These are phyloP conservation scores for Microcyclosporella mali DNA, from an alignment of 2,329 filamentous ascomycete genomes.

Conservation along the genomic window DNA sequence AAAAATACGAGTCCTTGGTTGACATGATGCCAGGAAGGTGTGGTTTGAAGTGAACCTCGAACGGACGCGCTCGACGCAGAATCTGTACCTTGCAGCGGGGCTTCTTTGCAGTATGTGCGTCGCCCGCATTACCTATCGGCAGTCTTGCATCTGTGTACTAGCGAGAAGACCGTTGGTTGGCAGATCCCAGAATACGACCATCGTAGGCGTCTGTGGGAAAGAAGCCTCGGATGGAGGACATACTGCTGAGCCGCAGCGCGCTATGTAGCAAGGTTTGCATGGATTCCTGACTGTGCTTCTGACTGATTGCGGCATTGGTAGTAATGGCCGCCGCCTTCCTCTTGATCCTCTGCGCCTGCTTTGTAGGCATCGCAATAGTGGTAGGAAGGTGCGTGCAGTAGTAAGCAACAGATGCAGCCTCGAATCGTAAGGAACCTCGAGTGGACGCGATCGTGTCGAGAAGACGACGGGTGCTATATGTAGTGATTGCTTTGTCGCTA, in stretches of 20 bases:
- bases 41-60: no score
- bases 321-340: constrained; percentile 16
- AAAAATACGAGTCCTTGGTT: no score
- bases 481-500: no score
- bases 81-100: constrained; percentile 30
- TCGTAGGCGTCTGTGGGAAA: constrained; percentile 31
- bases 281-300: constrained; percentile 43
- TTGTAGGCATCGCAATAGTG: no score
- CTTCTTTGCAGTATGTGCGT: constrained; percentile 4
- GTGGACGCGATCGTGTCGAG: no score
- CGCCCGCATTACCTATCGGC: no score
- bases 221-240: constrained; percentile 16
- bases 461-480: no score
- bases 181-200: constrained; percentile 23
- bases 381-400: no score
- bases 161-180: constrained; percentile 25
- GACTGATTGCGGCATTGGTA: constrained; percentile 28
- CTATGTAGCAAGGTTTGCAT: constrained; percentile 45
- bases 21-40: no score
- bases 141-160: constrained; percentile 27
- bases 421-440: no score
- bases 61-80: constrained; percentile 35
- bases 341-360: constrained; percentile 16
- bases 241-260: constrained; percentile 36
- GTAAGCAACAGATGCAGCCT: no score